Percentiles rank a stretch among this genome's conserved stretches.
These are phyloP conservation scores for Venturia aucupariae DNA, from an alignment of 2,329 filamentous ascomycete genomes.

Conservation along the genomic window DNA sequence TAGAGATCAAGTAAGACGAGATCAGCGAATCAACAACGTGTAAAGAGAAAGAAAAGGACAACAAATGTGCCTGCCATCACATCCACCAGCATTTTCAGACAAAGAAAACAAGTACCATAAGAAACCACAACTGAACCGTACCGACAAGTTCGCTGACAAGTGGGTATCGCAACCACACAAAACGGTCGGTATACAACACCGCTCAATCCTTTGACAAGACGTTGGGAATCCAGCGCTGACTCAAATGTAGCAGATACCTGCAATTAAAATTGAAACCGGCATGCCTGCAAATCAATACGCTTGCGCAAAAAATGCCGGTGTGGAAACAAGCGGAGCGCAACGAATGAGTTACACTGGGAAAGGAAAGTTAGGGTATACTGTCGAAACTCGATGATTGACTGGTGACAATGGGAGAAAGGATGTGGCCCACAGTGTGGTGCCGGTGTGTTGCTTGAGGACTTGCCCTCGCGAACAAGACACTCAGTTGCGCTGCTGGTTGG, in stretches of 20 bases:
- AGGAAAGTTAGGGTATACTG: not conserved
- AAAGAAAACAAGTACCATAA: constrained; percentile 1
- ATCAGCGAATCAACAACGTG: not conserved
- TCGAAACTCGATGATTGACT: not conserved
- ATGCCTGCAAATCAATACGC: constrained; percentile 1
- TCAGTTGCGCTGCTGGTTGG: constrained; percentile 1
- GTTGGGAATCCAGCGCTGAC: constrained; percentile 4
- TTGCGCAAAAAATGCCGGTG: not conserved
- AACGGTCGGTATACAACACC: constrained; percentile 8
- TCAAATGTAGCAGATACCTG: not conserved
- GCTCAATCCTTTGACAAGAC: constrained; percentile 6
- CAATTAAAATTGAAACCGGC: not conserved
- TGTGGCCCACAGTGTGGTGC: not conserved
- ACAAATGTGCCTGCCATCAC: not conserved
- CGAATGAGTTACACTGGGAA: not conserved
- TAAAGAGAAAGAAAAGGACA: not conserved
- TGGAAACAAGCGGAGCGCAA: not conserved
- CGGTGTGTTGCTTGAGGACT: not conserved
- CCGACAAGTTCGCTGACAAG: not conserved
- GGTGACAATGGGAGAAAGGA: not conserved
- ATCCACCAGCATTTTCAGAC: not conserved
- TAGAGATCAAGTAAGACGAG: not conserved
- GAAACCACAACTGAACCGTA: not conserved
- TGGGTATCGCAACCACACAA: constrained; percentile 8
- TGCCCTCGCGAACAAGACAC: not conserved